These are phyloP conservation scores for Chlorencoelia australis DNA, from an alignment of 2,329 filamentous ascomycete species.

Conservation along the genomic window DNA sequence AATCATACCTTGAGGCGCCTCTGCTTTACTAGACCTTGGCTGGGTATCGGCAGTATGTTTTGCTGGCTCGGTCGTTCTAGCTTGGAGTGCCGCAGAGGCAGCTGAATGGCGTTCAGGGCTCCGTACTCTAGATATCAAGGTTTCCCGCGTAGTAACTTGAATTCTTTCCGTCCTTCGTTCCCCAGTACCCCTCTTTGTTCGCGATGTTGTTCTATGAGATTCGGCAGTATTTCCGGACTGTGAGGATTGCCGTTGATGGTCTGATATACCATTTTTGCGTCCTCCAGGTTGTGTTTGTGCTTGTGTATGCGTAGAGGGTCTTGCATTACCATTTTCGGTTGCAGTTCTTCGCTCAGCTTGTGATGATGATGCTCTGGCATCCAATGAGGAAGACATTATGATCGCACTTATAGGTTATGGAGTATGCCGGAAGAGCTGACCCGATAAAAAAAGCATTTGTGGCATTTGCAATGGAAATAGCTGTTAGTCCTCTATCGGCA, in stretches of 20 bases:
- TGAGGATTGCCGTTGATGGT: conserved; percentile 22
- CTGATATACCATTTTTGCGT: conserved; percentile 19
- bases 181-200: conserved; percentile 36
- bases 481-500: too few species aligned
- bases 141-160: conserved; percentile 53
- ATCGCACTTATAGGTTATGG: too few species aligned
- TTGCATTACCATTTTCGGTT: conserved; percentile 22
- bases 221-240: conserved; percentile 17
- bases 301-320: conserved; percentile 23
- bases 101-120: conserved; percentile 40
- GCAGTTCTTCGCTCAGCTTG: conserved; percentile 22
- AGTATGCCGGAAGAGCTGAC: too few species aligned
- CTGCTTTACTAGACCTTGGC: conserved; percentile 32
- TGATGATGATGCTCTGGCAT: conserved; percentile 23
- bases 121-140: conserved; percentile 45
- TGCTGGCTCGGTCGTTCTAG: conserved; percentile 17
- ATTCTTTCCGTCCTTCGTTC: conserved; percentile 45
- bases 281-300: conserved; percentile 14
- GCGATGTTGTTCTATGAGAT: conserved; percentile 48
- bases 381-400: conserved; percentile 26
- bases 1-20: conserved; percentile 39
- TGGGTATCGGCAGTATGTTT: conserved; percentile 21
- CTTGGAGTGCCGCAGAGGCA: conserved; percentile 7
- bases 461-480: too few species aligned
- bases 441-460: too few species aligned